Evolutionary conservation across 768 basidiomycete species (phyloP).

Genomic region (Crassisporium funariophilum): DNA sequence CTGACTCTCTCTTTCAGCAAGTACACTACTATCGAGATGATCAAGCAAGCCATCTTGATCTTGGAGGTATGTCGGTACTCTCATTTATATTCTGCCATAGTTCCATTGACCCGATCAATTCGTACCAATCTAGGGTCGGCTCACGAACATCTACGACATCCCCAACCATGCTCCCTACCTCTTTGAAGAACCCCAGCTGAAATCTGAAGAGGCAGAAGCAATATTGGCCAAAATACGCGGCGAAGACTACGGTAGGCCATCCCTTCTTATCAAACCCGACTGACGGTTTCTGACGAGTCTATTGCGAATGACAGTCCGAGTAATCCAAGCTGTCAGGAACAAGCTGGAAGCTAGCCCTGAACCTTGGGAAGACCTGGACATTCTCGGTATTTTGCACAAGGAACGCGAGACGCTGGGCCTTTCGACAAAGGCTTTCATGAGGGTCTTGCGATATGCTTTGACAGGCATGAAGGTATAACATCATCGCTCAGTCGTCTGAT

Average conservation of each 20-base stretch:
- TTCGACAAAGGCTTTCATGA: conserved; percentile 63
- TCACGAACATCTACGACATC: conserved; percentile 73
- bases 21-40: conserved; percentile 56
- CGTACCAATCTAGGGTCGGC: conserved; percentile 61
- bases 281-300: conserved; percentile 5
- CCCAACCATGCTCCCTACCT: conserved; percentile 71
- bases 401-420: conserved; percentile 42
- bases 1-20: conserved; percentile 30
- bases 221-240: conserved; percentile 49
- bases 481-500: neutral
- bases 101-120: neutral
- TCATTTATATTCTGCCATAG: neutral
- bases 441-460: conserved; percentile 71
- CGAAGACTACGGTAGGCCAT: conserved; percentile 47
- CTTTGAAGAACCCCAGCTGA: conserved; percentile 70
- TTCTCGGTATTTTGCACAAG: conserved; percentile 40
- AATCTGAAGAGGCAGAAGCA: conserved; percentile 51
- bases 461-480: conserved; percentile 79
- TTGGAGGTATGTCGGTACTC: conserved; percentile 49
- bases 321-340: conserved; percentile 32
- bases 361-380: conserved; percentile 31
- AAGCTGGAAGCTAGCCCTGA: conserved; percentile 33
- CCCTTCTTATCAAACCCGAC: conserved; percentile 1
- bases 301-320: conserved; percentile 25
- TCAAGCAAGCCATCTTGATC: conserved; percentile 62